Percentiles rank a stretch among this genome's conserved stretches.
Conservation (phyloP, 106 monocot genomes). For the Acanthochlamys bracteata region DNA sequence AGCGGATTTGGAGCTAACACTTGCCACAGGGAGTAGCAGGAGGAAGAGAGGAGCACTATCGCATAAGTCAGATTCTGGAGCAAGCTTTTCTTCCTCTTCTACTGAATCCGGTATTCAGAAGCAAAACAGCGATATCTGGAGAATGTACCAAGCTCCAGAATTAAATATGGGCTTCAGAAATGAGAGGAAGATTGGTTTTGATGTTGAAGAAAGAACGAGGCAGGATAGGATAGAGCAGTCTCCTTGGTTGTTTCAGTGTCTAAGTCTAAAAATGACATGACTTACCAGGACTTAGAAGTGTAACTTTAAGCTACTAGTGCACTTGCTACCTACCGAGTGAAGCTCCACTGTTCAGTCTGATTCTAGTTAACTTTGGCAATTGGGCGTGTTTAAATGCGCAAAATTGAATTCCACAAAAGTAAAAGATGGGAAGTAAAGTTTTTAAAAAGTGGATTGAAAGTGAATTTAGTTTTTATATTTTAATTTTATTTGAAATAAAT, state of each 20-base stretch:
- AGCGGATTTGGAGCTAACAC: constrained; percentile 39
- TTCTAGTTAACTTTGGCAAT: not conserved
- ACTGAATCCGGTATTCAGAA: constrained; percentile 25
- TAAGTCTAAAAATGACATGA: constrained; percentile 59
- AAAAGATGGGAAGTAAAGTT: too few relatives aligned
- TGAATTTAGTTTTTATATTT: too few relatives aligned
- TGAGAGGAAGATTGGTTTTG: constrained; percentile 14
- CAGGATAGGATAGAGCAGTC: constrained; percentile 24
- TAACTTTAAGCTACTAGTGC: not conserved
- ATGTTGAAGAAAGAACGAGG: constrained; percentile 17
- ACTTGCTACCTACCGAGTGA: not conserved
- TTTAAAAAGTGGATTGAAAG: too few relatives aligned
- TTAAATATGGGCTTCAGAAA: constrained; percentile 6
- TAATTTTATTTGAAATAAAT: too few relatives aligned
- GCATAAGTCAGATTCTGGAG: constrained; percentile 27
- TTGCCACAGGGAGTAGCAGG: constrained; percentile 48
- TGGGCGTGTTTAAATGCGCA: too few relatives aligned
- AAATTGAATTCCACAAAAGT: too few relatives aligned
- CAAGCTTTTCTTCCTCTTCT: constrained; percentile 40
- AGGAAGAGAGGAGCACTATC: constrained; percentile 31
- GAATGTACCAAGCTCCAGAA: constrained; percentile 15
- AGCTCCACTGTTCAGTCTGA: not conserved
- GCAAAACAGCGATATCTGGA: constrained; percentile 15
- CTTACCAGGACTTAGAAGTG: not conserved
- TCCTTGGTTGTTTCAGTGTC: constrained; percentile 53